Percentiles rank a stretch among this genome's conserved stretches.
These are phyloP conservation scores for Graphilbum fragrans DNA, from an alignment of 2,329 filamentous ascomycete species.

Conservation along the genomic window DNA sequence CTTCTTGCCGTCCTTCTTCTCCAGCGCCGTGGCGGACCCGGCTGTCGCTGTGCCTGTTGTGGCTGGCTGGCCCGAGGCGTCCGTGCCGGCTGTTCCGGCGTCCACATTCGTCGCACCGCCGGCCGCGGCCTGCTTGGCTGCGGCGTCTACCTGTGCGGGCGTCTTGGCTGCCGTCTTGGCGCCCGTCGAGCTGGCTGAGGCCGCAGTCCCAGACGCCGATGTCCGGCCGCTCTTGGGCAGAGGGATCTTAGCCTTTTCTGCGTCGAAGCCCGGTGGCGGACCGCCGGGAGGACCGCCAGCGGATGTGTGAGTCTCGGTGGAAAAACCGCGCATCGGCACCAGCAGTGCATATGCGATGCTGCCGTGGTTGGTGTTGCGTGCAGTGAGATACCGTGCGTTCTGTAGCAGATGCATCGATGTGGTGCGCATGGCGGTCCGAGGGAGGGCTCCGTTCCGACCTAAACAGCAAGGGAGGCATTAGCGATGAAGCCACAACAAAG, in stretches of 20 bases:
- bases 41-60: slow-evolving; percentile 5
- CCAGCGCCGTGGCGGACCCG: slow-evolving; percentile 30
- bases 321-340: slow-evolving; percentile 41
- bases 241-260: slow-evolving; percentile 81
- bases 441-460: slow-evolving; percentile 28
- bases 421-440: slow-evolving; percentile 31
- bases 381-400: slow-evolving; percentile 31
- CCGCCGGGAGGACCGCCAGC: slow-evolving; percentile 35
- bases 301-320: slow-evolving; percentile 46
- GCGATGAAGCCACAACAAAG: neutral
- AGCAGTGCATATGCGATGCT: slow-evolving; percentile 42
- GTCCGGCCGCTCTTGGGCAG: slow-evolving; percentile 43
- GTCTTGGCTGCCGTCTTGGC: neutral
- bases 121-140: neutral
- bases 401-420: slow-evolving; percentile 33
- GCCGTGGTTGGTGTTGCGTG: slow-evolving; percentile 25
- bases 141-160: no score
- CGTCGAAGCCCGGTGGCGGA: slow-evolving; percentile 82
- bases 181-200: slow-evolving; percentile 15
- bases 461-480: neutral
- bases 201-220: slow-evolving; percentile 18
- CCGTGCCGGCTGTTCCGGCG: slow-evolving; percentile 12
- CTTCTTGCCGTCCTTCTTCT: slow-evolving; percentile 47
- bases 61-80: slow-evolving; percentile 10
- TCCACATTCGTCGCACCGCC: neutral